Evolutionary conservation across 441 rosid species (phyloP).

Genomic region (Adansonia gregorii): DNA sequence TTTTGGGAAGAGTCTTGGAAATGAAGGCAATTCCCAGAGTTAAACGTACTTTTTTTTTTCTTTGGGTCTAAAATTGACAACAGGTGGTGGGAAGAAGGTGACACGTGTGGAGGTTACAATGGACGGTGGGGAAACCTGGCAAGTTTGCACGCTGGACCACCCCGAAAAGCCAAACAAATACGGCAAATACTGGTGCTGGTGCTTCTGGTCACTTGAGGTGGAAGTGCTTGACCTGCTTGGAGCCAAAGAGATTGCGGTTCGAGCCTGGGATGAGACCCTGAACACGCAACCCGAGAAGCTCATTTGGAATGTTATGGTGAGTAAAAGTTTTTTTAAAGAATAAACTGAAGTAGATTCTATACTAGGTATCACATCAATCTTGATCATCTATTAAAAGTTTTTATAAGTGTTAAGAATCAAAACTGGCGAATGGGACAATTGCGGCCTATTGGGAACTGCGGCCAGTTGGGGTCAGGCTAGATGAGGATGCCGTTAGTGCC

Average conservation of each 20-base stretch:
- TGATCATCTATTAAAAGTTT: neutral
- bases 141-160: conserved; percentile 70
- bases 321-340: neutral
- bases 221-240: conserved; percentile 78
- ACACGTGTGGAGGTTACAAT: conserved; percentile 87
- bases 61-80: neutral
- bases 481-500: neutral
- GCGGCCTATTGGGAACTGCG: neutral
- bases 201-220: conserved; percentile 87
- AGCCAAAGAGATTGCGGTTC: conserved; percentile 78
- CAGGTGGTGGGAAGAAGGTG: conserved; percentile 89
- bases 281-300: conserved; percentile 93
- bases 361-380: neutral
- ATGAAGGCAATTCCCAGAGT: conserved; percentile 11
- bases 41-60: neutral
- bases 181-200: conserved; percentile 90
- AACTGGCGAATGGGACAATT: neutral
- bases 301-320: conserved; percentile 92
- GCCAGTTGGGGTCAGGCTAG: neutral
- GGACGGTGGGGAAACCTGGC: conserved; percentile 94
- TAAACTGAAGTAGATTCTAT: neutral
- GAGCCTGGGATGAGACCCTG: conserved; percentile 89
- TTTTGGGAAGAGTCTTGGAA: neutral
- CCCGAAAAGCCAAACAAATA: conserved; percentile 69
- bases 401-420: neutral